These are phyloP conservation scores for Selaginella moellendorffii DNA, from an alignment of 75 land plant species.

Conservation along the genomic window DNA sequence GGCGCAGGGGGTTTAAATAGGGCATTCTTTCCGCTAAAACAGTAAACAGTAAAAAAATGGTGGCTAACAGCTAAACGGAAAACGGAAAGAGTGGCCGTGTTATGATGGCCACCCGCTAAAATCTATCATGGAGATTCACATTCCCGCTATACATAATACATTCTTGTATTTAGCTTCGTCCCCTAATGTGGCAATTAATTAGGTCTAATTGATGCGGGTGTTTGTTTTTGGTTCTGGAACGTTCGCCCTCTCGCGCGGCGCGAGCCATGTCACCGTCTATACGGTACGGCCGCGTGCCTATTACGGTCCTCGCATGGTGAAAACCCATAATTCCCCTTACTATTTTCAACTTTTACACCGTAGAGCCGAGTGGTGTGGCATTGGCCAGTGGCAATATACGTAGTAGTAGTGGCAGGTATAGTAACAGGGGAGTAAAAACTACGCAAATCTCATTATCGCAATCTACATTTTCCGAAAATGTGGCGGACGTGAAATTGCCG, in stretches of 20 bases:
- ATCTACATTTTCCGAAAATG: background rate
- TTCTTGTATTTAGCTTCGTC: background rate
- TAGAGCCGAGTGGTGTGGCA: too few relatives aligned
- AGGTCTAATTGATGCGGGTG: background rate
- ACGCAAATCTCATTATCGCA: too few relatives aligned
- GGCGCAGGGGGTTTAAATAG: background rate
- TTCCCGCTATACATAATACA: background rate
- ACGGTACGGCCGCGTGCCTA: background rate
- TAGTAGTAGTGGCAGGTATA: too few relatives aligned
- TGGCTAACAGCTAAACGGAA: too few relatives aligned
- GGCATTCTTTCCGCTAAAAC: background rate
- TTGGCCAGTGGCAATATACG: too few relatives aligned
- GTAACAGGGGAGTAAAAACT: too few relatives aligned
- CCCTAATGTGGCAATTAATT: background rate
- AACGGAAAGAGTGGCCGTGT: constrained; percentile 1
- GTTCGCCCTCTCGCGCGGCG: background rate
- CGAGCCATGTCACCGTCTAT: background rate
- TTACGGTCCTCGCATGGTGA: background rate
- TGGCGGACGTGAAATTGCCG: background rate
- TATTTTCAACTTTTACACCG: background rate
- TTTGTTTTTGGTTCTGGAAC: background rate
- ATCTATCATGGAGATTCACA: background rate
- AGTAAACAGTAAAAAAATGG: too few relatives aligned
- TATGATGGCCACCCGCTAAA: background rate
- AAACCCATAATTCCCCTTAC: background rate